phyloP scores from a whole-genome alignment of 495 filamentous ascomycete species.

The Neurospora tetrasperma region DNA sequence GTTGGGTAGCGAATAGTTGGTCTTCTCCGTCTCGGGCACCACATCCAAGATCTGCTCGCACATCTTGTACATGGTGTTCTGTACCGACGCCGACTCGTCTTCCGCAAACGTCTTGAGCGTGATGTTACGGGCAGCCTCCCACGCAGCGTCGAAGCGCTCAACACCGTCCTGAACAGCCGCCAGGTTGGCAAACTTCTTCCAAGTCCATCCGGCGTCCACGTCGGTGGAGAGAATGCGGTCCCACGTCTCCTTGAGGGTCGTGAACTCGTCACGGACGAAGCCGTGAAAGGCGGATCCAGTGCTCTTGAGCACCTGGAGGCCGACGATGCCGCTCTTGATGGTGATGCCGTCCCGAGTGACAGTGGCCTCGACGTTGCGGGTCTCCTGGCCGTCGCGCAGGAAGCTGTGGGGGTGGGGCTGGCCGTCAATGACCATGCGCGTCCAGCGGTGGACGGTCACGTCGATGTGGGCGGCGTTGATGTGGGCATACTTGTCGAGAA shows the following conservation, averaged over 20 bases:
- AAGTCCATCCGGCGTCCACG: slow-evolving; percentile 76
- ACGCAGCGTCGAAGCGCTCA: slow-evolving; percentile 67
- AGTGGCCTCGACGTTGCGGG: slow-evolving; percentile 58
- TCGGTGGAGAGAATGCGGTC: slow-evolving; percentile 93
- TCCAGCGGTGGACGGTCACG: slow-evolving; percentile 81
- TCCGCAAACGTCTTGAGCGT: slow-evolving; percentile 88
- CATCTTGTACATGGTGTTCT: slow-evolving; percentile 99
- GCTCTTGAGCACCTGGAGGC: slow-evolving; percentile 85
- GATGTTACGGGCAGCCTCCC: slow-evolving; percentile 62
- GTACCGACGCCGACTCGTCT: slow-evolving; percentile 84
- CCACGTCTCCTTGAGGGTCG: slow-evolving; percentile 79
- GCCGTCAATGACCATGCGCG: slow-evolving; percentile 77
- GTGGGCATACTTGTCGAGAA: slow-evolving; percentile 76
- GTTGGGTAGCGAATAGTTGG: slow-evolving; percentile 83
- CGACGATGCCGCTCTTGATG: slow-evolving; percentile 59
- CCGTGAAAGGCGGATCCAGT: slow-evolving; percentile 96
- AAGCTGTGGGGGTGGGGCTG: slow-evolving; percentile 95
- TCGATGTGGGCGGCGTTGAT: slow-evolving; percentile 74
- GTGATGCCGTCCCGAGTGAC: slow-evolving; percentile 53
- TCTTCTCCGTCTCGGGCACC: slow-evolving; percentile 58
- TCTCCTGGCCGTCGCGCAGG: slow-evolving; percentile 81
- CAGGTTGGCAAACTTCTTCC: slow-evolving; percentile 60
- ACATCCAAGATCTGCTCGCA: slow-evolving; percentile 71
- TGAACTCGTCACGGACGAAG: slow-evolving; percentile 87
- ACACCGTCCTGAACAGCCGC: slow-evolving; percentile 54